Base-by-base conservation (phyloP, 73 alveolate genomes). In the Paramecium biaurelia region DNA sequence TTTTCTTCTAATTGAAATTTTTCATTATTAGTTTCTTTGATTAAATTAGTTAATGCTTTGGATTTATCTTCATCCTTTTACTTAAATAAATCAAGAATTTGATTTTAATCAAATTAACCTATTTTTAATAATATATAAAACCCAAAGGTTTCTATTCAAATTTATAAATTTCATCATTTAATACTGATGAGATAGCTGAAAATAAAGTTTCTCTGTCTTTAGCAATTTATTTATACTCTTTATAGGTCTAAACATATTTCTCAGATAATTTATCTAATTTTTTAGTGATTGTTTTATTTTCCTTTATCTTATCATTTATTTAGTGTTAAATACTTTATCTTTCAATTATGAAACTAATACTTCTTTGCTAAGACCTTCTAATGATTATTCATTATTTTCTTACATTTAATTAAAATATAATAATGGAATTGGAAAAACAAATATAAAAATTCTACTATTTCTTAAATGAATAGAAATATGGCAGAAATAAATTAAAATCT, bases 151-250 rank as follows among this genome's bases (percentile, higher is more conserved):
- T 63, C 10, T 35, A 42, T 8, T 72, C 88, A 32, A 86, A 56
- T 57, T 63, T 63, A 11, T 59, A 63, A 20, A 57, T 85, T 1
- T 57, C 70, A 57, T 86, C 68, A 86, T 63, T 76, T 41, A 86
- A 86, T 6, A 67, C 76, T 15, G 26, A 23, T 86, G 63, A 86
- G 24, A 86, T 35, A 57, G 85, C 59, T 86, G 63, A 38, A 23
- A 37, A 47, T 15, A 86, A 76, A 5, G 93, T 63, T 59, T 86
- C 93, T 63, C 85, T 63, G 41, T 86, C 93, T 76, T 86, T 86
- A 35, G 63, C 58, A 41, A 47, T 37, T 63, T 67, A 34, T 86
- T 86, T 86, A 34, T 26, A 37, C 85, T 86, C 93, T 38, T 86
- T 86, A 21, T 86, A 86, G 34, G 82, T 86, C 58, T 28, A 32